phyloP scores from a whole-genome alignment of 179 eudicot species.

The Vitellaria paradoxa region DNA sequence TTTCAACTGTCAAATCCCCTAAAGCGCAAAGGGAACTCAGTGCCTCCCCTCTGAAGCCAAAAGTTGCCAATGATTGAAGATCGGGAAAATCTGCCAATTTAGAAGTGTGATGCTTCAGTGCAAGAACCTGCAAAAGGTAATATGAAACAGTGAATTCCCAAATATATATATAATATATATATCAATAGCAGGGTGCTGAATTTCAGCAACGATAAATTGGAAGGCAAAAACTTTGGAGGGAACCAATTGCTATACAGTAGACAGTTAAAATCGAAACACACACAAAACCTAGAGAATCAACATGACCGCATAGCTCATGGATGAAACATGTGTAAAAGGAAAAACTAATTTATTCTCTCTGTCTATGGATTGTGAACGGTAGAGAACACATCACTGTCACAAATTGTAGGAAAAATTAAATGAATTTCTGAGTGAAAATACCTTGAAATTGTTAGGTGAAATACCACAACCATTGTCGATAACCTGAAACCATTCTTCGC shows the following conservation, averaged over 20 bases:
- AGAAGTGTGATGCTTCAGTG: slow-evolving; percentile 95
- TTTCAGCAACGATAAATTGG: not conserved
- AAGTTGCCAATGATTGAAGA: slow-evolving; percentile 84
- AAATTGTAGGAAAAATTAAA: not conserved
- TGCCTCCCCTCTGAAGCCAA: slow-evolving; percentile 99
- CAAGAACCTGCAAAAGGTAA: slow-evolving; percentile 59
- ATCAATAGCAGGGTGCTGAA: not conserved
- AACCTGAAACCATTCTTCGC: slow-evolving; percentile 74
- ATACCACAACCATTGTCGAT: slow-evolving; percentile 90
- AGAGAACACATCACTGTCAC: not conserved
- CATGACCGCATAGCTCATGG: not conserved
- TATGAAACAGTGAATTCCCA: slow-evolving; percentile 10
- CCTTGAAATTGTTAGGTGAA: slow-evolving; percentile 76
- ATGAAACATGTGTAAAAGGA: not conserved
- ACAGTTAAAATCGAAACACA: no score
- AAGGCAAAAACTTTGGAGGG: not conserved
- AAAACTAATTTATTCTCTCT: not conserved
- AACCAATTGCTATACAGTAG: not conserved
- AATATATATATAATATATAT: no score
- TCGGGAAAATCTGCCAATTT: slow-evolving; percentile 83
- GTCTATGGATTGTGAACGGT: not conserved
- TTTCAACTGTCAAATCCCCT: slow-evolving; percentile 86
- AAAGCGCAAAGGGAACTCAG: slow-evolving; percentile 88
- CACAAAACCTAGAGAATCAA: not conserved
- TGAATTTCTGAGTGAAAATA: slow-evolving; percentile 2